Evolutionary conservation across 306 rosid genomes (phyloP), one percentile per base, ranked within the genome.

Genomic region (Carpinus fangiana): DNA sequence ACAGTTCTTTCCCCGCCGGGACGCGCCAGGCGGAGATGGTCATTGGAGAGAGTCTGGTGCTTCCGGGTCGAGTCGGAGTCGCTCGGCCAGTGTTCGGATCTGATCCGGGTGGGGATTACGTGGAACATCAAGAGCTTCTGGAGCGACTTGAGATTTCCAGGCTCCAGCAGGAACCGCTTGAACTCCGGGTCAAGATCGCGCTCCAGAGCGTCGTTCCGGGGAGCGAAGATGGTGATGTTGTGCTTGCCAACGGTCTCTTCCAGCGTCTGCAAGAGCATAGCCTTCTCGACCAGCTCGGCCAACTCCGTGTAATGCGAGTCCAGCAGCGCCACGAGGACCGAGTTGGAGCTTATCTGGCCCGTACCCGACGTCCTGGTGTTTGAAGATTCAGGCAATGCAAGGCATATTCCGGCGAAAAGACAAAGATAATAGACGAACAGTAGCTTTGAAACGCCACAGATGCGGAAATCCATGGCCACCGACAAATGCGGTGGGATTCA

Each of bases 301-400:
- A 92, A 86, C 11, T 92, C 97, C 0, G 95, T 90, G 78, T 92
- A 92, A 84, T 92, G 94, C 60, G 97, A 92, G 86, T 92, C 97
- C 12, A 92, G 73, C 2, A 92, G 86, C 8, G 97, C 95, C 0
- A 92, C 97, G 8, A 92, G 84, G 64, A 92, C 88, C 10, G 93
- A 89, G 87, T 88, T 93, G 48, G 98, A 91, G 94, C 84, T 88
- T 38, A 88, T 90, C 66, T 84, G 94, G 46, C 65, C 80, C 5
- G 91, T 81, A 51, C 54, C 4, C 0, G 80, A 71, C 66, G 57
- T 23, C 65, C 79, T 85, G 79, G 74, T 17, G 28, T 72, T 71
- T 0, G 77, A 62, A 54, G 28, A 51, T 34, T 77, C 83, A 43
- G 90, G 81, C 72, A 75, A 84, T 68, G 94, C 74, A 65, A 74